Evolutionary conservation across 306 rosid species (phyloP), one percentile per base, ranked within the genome.

Genomic region (Rosa lucieae): DNA sequence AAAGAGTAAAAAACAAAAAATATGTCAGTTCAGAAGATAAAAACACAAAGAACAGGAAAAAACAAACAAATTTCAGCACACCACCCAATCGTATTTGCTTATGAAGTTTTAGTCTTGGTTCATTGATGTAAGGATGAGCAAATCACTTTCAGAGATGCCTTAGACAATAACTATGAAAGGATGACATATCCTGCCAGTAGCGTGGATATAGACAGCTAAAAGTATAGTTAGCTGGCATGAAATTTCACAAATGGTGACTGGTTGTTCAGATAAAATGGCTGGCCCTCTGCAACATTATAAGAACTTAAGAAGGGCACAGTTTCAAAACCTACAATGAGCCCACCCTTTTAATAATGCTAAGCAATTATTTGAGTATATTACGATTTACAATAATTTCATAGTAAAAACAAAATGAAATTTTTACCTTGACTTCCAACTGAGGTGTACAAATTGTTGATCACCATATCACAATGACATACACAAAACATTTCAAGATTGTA

Each of bases 1-100:
- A 80, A 81, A 56, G 70, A 80, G 2, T 35, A 47, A 80, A 66
- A 29, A 29, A 29, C 32, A 29, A 29, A 29, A 29, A 86, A 72
- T 74, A 29, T 78, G 78, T 43, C 72, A 76, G 47, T 63, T 62
- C 26, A 62, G 59, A 46, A 46, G 59, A 76, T 35, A 18, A 10
- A 40, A 63, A 63, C 48, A 68, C 17, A 67, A 6, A 37, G 8
- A 42, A 9, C 37, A 12, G 13, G 9, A 43, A 4, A 69, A 20
- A 43, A 43, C 9, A 20, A 20, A 43, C 1, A 20, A 1, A 1
- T 10, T 20, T 66, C 11, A 32, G 46, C 70, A 65, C 21, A 14
- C 46, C 70, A 35, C 70, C 46, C 46, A 1, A 37, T 6, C 6
- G 70, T 32, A 65, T 65, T 14, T 66, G 5, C 44, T 14, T 6